Percentiles rank a stretch among this genome's conserved stretches.
These are phyloP conservation scores for Lactarius vividus DNA, from an alignment of 768 basidiomycete genomes.

Conservation along the genomic window DNA sequence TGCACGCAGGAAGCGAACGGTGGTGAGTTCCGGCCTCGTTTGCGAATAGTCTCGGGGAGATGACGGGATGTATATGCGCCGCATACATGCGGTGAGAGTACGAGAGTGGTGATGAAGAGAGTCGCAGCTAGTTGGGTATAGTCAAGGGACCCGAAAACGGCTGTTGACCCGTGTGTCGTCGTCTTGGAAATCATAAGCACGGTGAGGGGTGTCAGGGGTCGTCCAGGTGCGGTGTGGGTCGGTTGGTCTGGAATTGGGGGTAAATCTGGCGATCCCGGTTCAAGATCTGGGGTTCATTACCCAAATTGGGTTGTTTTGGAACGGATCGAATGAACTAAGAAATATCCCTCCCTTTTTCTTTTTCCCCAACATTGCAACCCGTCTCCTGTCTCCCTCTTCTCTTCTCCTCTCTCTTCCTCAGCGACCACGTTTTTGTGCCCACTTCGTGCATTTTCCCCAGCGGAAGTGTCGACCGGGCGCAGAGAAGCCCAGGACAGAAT, in stretches of 20 bases:
- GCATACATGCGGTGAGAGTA: not conserved
- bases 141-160: too few species aligned
- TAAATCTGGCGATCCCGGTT: constrained; percentile 21
- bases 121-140: too few species aligned
- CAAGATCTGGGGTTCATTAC: constrained; percentile 26
- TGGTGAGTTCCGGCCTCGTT: not conserved
- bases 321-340: not conserved
- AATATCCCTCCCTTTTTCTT: not conserved
- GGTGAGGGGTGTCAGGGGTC: not conserved
- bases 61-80: not conserved
- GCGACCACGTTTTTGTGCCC: not conserved
- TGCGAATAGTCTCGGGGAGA: not conserved
- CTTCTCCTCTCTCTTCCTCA: not conserved
- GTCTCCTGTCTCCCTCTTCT: not conserved
- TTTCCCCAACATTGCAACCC: not conserved
- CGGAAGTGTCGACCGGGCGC: constrained; percentile 5
- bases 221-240: not conserved
- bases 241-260: not conserved
- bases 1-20: not conserved
- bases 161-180: too few species aligned
- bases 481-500: constrained; percentile 14
- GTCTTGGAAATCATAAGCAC: not conserved
- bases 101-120: not conserved
- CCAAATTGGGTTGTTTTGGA: constrained; percentile 4
- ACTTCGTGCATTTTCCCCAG: not conserved